Evolutionary conservation across 768 basidiomycete species (phyloP).

Genomic region (Auriscalpium vulgare): DNA sequence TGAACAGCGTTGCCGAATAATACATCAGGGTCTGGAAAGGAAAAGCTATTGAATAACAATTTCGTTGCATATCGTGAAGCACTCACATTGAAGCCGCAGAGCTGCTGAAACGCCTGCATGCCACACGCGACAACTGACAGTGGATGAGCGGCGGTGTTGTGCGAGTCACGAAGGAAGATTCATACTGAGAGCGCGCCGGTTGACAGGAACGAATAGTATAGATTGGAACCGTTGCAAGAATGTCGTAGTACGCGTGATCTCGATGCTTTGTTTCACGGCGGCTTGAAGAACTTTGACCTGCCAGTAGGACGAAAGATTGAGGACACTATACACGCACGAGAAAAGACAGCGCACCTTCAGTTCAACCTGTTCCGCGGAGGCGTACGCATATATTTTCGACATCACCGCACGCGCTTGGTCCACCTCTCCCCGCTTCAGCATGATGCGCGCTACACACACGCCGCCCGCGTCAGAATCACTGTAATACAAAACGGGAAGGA

Average conservation of each 20-base stretch:
- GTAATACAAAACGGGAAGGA: too few relatives aligned
- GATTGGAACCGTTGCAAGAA: conserved; percentile 47
- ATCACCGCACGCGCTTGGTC: conserved; percentile 47
- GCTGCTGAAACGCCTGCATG: conserved; percentile 77
- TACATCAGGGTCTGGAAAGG: conserved; percentile 16
- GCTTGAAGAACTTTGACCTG: conserved; percentile 53
- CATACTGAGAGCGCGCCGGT: conserved; percentile 64
- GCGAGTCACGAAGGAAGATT: conserved; percentile 6
- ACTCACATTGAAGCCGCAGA: conserved; percentile 64
- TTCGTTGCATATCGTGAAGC: conserved; percentile 24
- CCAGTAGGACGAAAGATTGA: background rate
- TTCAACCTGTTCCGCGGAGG: conserved; percentile 55
- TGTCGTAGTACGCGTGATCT: conserved; percentile 54
- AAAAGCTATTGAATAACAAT: background rate
- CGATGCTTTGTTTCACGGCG: conserved; percentile 53
- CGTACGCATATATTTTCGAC: conserved; percentile 59
- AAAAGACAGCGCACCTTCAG: conserved; percentile 38
- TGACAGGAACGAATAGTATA: conserved; percentile 47
- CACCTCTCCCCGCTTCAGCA: conserved; percentile 48
- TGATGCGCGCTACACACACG: conserved; percentile 44
- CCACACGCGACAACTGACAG: conserved; percentile 63
- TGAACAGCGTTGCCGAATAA: conserved; percentile 69
- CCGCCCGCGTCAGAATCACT: too few relatives aligned
- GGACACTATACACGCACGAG: too few relatives aligned
- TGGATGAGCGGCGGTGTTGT: background rate